A percentile compares a stretch with the other conserved stretches of the same genome.
Conservation (phyloP, 768 basidiomycete species). For the Sarcodon aspratus region DNA sequence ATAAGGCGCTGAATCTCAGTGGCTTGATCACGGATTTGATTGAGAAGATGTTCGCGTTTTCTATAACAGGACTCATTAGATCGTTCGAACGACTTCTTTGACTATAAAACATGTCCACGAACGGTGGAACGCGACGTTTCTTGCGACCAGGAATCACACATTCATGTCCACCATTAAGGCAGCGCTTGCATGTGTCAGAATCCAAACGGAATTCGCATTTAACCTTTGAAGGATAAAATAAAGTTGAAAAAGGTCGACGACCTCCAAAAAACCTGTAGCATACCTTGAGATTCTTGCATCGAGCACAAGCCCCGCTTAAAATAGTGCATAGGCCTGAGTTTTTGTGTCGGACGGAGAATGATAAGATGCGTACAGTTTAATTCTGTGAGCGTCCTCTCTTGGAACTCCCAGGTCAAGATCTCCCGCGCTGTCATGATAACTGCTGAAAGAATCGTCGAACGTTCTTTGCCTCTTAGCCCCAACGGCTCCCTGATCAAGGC, state of each 20-base stretch:
- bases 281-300: constrained; percentile 54
- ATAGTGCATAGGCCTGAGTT: too few relatives aligned
- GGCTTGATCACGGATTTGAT: constrained; percentile 66
- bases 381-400: too few relatives aligned
- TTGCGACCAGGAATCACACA: constrained; percentile 80
- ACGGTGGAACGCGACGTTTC: constrained; percentile 73
- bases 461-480: too few relatives aligned
- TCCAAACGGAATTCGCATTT: constrained; percentile 69
- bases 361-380: too few relatives aligned
- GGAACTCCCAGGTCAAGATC: too few relatives aligned
- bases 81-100: not conserved
- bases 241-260: too few relatives aligned
- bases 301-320: constrained; percentile 47
- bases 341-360: too few relatives aligned
- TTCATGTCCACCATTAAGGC: constrained; percentile 56
- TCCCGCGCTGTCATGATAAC: too few relatives aligned
- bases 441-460: not conserved
- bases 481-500: too few relatives aligned
- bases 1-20: constrained; percentile 62
- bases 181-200: constrained; percentile 67
- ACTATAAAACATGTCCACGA: constrained; percentile 16
- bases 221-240: constrained; percentile 32
- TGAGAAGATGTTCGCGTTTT: constrained; percentile 72
- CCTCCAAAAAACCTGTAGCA: constrained; percentile 2
- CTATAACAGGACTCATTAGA: constrained; percentile 21